Conservation (phyloP, 345 rosid genomes). For the Camelina hispida region DNA sequence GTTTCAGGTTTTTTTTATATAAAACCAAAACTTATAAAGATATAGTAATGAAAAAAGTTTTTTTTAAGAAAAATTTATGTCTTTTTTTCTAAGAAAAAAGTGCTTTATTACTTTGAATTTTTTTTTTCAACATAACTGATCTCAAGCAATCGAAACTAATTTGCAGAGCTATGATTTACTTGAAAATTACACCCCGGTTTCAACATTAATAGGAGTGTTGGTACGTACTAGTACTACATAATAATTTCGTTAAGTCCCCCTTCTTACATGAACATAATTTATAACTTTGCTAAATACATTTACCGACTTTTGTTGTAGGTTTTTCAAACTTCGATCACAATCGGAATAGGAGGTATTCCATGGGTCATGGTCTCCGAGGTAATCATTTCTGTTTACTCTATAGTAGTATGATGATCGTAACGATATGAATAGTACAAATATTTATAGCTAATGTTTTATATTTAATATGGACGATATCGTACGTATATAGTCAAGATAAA, state of each 20-base stretch:
- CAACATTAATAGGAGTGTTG: conserved; percentile 39
- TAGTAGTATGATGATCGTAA: not conserved
- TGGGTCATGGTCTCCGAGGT: conserved; percentile 92
- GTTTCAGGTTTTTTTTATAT: conserved; percentile 51
- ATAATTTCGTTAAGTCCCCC: not conserved
- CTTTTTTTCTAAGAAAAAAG: not conserved
- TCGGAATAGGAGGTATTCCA: conserved; percentile 82
- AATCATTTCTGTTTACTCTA: conserved; percentile 16
- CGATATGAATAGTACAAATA: not conserved
- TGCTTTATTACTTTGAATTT: not conserved
- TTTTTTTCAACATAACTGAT: conserved; percentile 4
- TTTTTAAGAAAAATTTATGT: no score
- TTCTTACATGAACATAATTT: not conserved
- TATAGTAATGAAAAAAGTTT: not conserved
- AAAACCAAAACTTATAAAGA: not conserved
- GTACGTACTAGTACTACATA: conserved; percentile 29
- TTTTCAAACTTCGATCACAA: conserved; percentile 52
- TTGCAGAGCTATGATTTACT: conserved; percentile 39
- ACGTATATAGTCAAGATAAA: not conserved
- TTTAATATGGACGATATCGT: not conserved
- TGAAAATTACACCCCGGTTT: conserved; percentile 29
- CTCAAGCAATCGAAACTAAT: not conserved
- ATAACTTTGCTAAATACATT: not conserved
- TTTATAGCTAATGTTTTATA: not conserved
- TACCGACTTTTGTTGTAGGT: conserved; percentile 39